phyloP scores from a whole-genome alignment of 2,329 filamentous ascomycete genomes.

The Penicillium sp. region DNA sequence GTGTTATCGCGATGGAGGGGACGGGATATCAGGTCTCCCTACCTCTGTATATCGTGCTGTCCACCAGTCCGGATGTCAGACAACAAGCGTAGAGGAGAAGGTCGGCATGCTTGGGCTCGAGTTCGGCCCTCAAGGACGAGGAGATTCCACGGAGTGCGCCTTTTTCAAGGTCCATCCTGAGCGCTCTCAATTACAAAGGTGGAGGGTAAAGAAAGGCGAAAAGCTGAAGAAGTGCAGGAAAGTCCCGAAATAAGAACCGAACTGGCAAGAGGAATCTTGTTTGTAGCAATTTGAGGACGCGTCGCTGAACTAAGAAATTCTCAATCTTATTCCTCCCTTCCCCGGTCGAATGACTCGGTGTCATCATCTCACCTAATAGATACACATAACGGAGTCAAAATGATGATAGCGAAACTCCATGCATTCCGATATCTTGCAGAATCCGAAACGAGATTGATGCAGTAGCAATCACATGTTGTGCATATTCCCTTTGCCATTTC shows the following conservation, averaged over 20 bases:
- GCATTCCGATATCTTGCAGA: not conserved
- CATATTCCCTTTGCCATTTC: not conserved
- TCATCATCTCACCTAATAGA: conserved; percentile 1
- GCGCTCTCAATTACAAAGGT: not conserved
- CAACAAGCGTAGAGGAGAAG: conserved; percentile 29
- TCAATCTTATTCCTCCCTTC: not conserved
- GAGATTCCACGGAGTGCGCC: conserved; percentile 6
- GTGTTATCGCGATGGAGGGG: not conserved
- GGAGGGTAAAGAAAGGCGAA: not conserved
- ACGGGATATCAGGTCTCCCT: not conserved
- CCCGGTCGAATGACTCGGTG: not conserved
- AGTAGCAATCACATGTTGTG: conserved; percentile 4
- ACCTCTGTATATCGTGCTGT: conserved; percentile 34
- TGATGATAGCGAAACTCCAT: not conserved
- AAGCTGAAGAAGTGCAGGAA: not conserved
- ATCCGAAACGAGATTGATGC: not conserved
- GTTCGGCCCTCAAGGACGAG: conserved; percentile 19
- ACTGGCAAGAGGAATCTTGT: not conserved
- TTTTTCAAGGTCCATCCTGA: conserved; percentile 6
- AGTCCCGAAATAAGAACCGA: not conserved
- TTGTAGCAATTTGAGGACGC: not conserved
- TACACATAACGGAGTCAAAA: conserved; percentile 8
- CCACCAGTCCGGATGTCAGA: conserved; percentile 28
- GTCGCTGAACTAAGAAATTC: not conserved
- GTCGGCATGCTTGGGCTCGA: conserved; percentile 25